Base-by-base conservation (phyloP, 805 yeast species). In the Grigorovia transvaalensis region DNA sequence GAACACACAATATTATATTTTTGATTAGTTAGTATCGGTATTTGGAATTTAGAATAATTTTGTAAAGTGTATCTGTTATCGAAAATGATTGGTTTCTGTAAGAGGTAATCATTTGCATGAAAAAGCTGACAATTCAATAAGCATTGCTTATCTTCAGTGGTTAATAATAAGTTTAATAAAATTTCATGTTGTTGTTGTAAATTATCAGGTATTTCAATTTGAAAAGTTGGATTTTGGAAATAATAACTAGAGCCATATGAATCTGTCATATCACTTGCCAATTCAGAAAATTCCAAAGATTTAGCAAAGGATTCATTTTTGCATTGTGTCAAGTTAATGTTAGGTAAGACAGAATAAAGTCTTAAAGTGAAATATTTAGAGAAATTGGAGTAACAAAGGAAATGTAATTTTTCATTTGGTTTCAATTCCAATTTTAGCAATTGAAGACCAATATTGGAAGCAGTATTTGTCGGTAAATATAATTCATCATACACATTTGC, bases 371-470 rank as follows among this genome's bases (percentile, higher is more conserved):
- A 63, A 17, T 56, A 51, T 9, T 56, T 54, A 27, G 55, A 51
- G 1, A 40, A 40, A 15, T 59, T 56, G 2, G 71, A 66, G 51
- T 63, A 62, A 23, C 64, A 63, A 45, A 57, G 58, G 12, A 61
- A 47, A 2, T 44, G 42, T n/a, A 38, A 48, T 4, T 43, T 29
- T 9, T 45, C 44, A 2, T 46, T 46, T 7, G 63, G 50, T 1
- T 17, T 30, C 1, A 63, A 15, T 15, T 52, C 49, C 35, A 56
- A 9, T 51, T 70, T 71, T 2, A 68, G 51, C 18, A 76, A 59
- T 30, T 65, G 67, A 7, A 74, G 60, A 9, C 79, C 71, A 55
- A 76, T 55, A 71, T 75, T 58, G 54, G 70, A 51, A 0, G 68
- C 66, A 8, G 58, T 60, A 8, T 48, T 33, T 1, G 29, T 46